These are phyloP conservation scores for Candida sakaeoensis DNA, from an alignment of 805 yeast genomes.

Conservation along the genomic window DNA sequence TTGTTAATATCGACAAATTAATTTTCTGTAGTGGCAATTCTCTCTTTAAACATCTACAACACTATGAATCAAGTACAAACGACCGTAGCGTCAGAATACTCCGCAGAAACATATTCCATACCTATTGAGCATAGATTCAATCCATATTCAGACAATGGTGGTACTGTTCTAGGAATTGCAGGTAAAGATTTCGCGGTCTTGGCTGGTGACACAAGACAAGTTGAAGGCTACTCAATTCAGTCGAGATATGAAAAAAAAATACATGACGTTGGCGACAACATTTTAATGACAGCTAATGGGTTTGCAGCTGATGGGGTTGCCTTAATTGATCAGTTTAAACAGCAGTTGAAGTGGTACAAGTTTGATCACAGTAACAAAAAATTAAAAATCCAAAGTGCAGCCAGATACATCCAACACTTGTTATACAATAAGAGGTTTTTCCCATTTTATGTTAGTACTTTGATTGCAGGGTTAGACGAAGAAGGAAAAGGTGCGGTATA, in stretches of 20 bases:
- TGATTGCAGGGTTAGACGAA: conserved; percentile 88
- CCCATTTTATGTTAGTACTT: conserved; percentile 95
- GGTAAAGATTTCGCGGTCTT: conserved; percentile 95
- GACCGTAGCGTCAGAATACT: conserved; percentile 65
- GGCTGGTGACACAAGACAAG: conserved; percentile 98
- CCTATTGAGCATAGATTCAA: conserved; percentile 93
- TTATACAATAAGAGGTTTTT: conserved; percentile 91
- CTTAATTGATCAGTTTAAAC: conserved; percentile 68
- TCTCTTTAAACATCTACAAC: neutral
- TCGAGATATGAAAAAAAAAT: conserved; percentile 91
- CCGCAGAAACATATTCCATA: conserved; percentile 44
- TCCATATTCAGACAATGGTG: conserved; percentile 94
- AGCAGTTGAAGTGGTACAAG: conserved; percentile 84
- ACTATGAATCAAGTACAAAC: conserved; percentile 21
- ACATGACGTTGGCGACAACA: conserved; percentile 81
- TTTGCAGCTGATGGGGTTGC: conserved; percentile 94
- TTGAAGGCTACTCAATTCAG: conserved; percentile 89
- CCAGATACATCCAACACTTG: conserved; percentile 85
- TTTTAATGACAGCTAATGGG: conserved; percentile 89
- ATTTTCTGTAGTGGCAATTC: conserved; percentile 10
- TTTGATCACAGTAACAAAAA: conserved; percentile 74
- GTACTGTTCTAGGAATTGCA: conserved; percentile 95
- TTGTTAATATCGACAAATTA: neutral
- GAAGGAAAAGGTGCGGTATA: conserved; percentile 92
- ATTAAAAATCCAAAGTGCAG: conserved; percentile 68